Evolutionary conservation across 352 stramenopile genomes (phyloP).

Genomic region (Globisporangium recalcitrans): DNA sequence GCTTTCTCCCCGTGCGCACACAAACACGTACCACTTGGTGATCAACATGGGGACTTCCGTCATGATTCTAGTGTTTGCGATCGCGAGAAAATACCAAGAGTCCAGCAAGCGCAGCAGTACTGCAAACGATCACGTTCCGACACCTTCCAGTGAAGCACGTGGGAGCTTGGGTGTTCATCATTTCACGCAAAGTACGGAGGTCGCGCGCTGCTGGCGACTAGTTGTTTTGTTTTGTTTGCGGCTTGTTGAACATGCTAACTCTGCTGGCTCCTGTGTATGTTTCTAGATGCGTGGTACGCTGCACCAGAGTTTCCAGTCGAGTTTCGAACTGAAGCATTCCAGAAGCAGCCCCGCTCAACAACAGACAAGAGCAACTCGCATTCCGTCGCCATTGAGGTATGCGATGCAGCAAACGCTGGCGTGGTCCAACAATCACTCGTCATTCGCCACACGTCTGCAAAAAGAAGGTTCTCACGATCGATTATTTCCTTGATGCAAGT

Average conservation of each 20-base stretch:
- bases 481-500: constrained; percentile 25
- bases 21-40: constrained; percentile 35
- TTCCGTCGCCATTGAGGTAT: constrained; percentile 19
- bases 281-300: constrained; percentile 35
- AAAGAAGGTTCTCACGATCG: too few relatives aligned
- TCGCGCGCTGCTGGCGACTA: not conserved
- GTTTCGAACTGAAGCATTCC: constrained; percentile 14
- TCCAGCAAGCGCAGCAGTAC: not conserved
- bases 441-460: too few relatives aligned
- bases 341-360: not conserved
- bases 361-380: not conserved
- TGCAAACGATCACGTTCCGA: not conserved
- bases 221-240: not conserved
- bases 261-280: not conserved
- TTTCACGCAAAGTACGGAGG: constrained; percentile 25
- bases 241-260: not conserved
- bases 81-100: constrained; percentile 5
- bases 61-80: constrained; percentile 27
- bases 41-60: constrained; percentile 41
- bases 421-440: too few relatives aligned
- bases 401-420: too few relatives aligned
- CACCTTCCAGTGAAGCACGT: not conserved
- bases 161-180: constrained; percentile 17
- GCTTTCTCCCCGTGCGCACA: constrained; percentile 1
- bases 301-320: constrained; percentile 36